Evolutionary conservation across 2,329 filamentous ascomycete species (phyloP).

Genomic region (Pseudocercospora eumusae): DNA sequence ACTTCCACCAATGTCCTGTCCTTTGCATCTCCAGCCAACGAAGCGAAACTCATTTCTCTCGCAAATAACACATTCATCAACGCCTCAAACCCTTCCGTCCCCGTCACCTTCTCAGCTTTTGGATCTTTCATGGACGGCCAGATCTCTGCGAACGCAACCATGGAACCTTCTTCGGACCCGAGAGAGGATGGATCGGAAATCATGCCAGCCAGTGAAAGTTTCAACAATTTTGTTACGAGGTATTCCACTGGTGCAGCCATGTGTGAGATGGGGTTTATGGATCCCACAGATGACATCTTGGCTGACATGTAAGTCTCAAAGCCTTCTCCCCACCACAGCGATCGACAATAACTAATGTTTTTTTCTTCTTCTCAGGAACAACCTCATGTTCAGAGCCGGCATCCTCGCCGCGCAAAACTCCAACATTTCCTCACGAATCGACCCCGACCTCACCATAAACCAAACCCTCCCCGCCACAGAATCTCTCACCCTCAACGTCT

Average conservation of each 20-base stretch:
- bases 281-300: conserved; percentile 17
- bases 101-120: conserved; percentile 9
- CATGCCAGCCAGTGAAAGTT: background rate
- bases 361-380: conserved; percentile 5
- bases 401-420: conserved; percentile 5
- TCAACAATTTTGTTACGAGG: conserved; percentile 7
- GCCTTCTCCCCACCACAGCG: too few species aligned
- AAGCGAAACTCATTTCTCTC: conserved; percentile 9
- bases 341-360: too few species aligned
- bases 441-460: background rate
- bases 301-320: background rate
- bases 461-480: background rate
- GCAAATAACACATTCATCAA: conserved; percentile 21
- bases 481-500: background rate
- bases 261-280: conserved; percentile 7
- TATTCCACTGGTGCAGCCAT: background rate
- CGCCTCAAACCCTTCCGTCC: background rate
- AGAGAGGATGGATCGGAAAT: background rate
- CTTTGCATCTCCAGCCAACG: background rate
- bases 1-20: conserved; percentile 8
- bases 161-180: background rate
- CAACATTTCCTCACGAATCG: conserved; percentile 2
- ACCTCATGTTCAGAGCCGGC: conserved; percentile 18
- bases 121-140: conserved; percentile 14
- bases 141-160: conserved; percentile 8